phyloP scores from a whole-genome alignment of 169 alveolate genomes.

The Theileria annulata region DNA sequence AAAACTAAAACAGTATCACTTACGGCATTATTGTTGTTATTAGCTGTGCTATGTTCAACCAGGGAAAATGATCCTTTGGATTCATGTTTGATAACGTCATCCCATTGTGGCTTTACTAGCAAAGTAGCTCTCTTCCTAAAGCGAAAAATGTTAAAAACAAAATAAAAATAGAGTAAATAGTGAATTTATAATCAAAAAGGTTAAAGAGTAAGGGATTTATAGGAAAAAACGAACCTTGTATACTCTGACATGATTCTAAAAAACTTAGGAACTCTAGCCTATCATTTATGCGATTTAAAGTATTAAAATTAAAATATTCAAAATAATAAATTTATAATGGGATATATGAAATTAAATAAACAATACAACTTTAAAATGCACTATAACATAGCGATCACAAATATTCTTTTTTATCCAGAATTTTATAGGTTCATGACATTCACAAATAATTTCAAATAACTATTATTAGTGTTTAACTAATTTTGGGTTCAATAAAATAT shows the following conservation, averaged over 20 bases:
- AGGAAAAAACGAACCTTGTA: conserved; percentile 48
- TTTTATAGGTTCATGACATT: background rate
- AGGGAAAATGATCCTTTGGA: conserved; percentile 55
- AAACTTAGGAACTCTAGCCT: background rate
- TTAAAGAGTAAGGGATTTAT: background rate
- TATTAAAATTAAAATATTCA: background rate
- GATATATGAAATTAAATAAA: conserved; percentile 2
- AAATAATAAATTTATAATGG: background rate
- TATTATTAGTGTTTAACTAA: background rate
- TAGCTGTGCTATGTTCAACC: conserved; percentile 26
- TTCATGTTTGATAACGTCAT: conserved; percentile 30
- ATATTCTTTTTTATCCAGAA: too few species aligned
- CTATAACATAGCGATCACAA: background rate
- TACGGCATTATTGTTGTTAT: conserved; percentile 16
- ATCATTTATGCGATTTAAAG: conserved; percentile 4
- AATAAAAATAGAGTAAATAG: background rate
- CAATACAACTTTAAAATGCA: background rate
- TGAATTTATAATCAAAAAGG: background rate
- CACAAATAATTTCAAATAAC: background rate
- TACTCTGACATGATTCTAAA: conserved; percentile 50
- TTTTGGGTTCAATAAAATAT: too few species aligned
- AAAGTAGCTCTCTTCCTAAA: conserved; percentile 60
- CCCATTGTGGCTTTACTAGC: conserved; percentile 59
- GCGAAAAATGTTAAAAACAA: background rate
- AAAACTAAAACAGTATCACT: background rate